phyloP scores from a whole-genome alignment of 306 rosid species.

The Rosa persica region DNA sequence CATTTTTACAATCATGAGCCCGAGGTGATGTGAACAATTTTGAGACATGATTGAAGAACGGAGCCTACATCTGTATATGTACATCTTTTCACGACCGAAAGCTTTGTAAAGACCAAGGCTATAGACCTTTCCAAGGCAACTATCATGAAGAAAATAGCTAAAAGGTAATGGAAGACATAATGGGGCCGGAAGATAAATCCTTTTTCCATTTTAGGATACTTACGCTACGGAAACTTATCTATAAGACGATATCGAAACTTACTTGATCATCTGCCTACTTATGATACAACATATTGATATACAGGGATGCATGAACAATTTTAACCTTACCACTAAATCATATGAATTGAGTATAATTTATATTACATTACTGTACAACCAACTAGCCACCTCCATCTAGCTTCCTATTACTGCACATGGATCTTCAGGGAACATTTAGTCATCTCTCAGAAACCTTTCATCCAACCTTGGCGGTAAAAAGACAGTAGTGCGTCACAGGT shows the following conservation, averaged over 20 bases:
- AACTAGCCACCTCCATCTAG: constrained; percentile 32
- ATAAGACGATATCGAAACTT: not conserved
- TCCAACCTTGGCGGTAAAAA: constrained; percentile 39
- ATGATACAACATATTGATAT: constrained; percentile 33
- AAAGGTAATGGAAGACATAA: not conserved
- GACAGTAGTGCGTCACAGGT: constrained; percentile 48
- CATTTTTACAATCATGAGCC: not conserved
- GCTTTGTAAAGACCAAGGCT: not conserved
- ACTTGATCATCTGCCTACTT: constrained; percentile 26
- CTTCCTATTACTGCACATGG: constrained; percentile 25
- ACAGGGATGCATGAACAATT: constrained; percentile 39
- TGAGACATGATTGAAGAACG: not conserved
- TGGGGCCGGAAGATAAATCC: not conserved
- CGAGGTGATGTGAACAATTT: not conserved
- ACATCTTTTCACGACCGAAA: not conserved
- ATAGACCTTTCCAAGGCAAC: not conserved
- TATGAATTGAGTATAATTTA: constrained; percentile 24
- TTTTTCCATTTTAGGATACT: not conserved
- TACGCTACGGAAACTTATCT: not conserved
- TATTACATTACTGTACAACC: constrained; percentile 61
- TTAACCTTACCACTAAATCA: constrained; percentile 26
- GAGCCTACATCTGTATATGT: not conserved
- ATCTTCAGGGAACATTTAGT: constrained; percentile 17
- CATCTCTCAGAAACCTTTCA: constrained; percentile 46
- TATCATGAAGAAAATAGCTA: not conserved